Conservation (phyloP, 2,329 filamentous ascomycete genomes). For the Endocalyx cinctus region DNA sequence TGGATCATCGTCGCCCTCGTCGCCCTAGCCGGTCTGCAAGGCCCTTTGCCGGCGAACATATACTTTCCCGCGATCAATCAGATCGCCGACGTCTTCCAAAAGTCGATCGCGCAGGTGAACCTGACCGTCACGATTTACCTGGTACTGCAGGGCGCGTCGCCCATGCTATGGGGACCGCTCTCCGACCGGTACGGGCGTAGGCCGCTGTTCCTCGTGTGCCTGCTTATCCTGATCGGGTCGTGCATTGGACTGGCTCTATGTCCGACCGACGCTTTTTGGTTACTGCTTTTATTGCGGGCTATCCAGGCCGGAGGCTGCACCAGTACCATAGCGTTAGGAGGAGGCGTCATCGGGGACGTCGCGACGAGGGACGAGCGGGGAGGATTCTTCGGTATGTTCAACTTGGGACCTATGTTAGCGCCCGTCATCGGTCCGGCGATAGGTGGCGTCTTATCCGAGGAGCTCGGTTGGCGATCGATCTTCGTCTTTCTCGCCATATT, state of each 20-base stretch:
- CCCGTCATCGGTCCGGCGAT: conserved; percentile 46
- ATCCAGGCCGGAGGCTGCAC: conserved; percentile 28
- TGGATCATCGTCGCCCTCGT: conserved; percentile 20
- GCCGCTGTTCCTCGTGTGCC: conserved; percentile 23
- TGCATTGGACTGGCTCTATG: conserved; percentile 27
- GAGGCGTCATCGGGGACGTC: conserved; percentile 30
- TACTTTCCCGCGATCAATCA: conserved; percentile 28
- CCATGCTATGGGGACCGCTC: conserved; percentile 30
- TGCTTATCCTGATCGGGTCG: conserved; percentile 24
- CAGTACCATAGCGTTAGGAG: conserved; percentile 28
- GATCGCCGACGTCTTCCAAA: conserved; percentile 20
- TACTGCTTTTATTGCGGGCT: conserved; percentile 24
- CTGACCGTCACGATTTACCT: conserved; percentile 28
- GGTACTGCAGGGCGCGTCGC: conserved; percentile 25
- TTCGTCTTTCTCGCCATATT: conserved; percentile 53
- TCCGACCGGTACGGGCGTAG: conserved; percentile 28
- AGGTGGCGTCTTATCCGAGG: conserved; percentile 41
- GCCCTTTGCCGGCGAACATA: conserved; percentile 29
- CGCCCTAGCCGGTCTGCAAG: conserved; percentile 19
- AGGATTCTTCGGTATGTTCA: conserved; percentile 30
- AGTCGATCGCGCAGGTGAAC: conserved; percentile 25
- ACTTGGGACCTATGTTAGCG: conserved; percentile 33
- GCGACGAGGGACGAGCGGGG: conserved; percentile 26
- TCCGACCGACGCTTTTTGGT: conserved; percentile 25
- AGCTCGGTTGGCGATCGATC: conserved; percentile 44